phyloP scores from a whole-genome alignment of 2,329 filamentous ascomycete species.

The Monilinia polystroma region DNA sequence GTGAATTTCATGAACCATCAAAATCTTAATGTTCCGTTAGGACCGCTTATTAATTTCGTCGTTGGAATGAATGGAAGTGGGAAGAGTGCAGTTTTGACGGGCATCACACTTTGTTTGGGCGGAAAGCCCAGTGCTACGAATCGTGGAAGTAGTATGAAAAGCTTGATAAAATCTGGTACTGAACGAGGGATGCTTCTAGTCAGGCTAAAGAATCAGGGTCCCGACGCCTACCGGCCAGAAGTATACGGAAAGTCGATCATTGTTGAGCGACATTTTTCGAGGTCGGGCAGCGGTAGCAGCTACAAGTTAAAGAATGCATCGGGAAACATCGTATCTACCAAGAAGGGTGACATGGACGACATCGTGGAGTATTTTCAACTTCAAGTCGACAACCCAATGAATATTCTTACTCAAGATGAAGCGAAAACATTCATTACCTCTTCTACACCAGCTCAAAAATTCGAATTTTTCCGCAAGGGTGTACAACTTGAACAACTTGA shows the following conservation, averaged over 20 bases:
- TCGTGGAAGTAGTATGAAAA: constrained; percentile 83
- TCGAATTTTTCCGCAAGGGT: constrained; percentile 93
- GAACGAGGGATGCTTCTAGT: constrained; percentile 76
- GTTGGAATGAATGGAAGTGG: constrained; percentile 97
- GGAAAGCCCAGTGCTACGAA: constrained; percentile 93
- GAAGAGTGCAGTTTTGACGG: constrained; percentile 93
- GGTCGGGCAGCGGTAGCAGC: constrained; percentile 63
- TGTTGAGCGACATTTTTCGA: constrained; percentile 86
- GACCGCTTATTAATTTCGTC: constrained; percentile 95
- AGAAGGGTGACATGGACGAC: constrained; percentile 84
- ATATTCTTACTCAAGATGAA: constrained; percentile 91
- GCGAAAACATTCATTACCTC: constrained; percentile 89
- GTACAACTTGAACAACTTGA: constrained; percentile 92
- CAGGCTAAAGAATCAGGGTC: constrained; percentile 85
- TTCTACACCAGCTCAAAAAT: constrained; percentile 80
- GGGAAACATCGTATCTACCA: constrained; percentile 72
- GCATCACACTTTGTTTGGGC: constrained; percentile 89
- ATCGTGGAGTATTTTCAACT: constrained; percentile 91
- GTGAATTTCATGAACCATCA: constrained; percentile 97
- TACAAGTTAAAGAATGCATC: constrained; percentile 82
- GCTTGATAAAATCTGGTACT: constrained; percentile 84
- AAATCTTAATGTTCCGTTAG: constrained; percentile 77
- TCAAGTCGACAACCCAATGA: constrained; percentile 96
- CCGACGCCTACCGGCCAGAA: constrained; percentile 79
- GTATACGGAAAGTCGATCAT: constrained; percentile 81